Base-by-base conservation (phyloP, 305 asterid species). In the Fraxinus paxiana region DNA sequence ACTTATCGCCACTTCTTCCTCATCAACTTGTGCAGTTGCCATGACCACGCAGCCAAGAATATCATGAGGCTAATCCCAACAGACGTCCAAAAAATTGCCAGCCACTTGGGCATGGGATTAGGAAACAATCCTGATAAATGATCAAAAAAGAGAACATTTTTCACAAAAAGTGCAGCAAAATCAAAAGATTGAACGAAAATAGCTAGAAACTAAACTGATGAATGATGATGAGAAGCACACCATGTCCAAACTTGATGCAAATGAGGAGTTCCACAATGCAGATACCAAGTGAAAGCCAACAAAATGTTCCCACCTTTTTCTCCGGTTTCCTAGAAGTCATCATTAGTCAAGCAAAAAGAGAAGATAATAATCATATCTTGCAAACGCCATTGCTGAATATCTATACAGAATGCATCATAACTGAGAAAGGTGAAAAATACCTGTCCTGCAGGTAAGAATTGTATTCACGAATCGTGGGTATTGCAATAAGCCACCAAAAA, bases 231-330 rank as follows among this genome's bases (percentile, higher is more conserved):
- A 65, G 73, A 26, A 3, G 37, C 89, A 4, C 37, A 95, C 99
- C 98, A 12, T 95, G 97, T 72, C 99, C 99, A 84, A 95, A 95
- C 92, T 91, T 95, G 84, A 91, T 88, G 80, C 98, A 92, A 30
- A 95, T 92, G 78, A 95, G 97, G 84, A 95, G 97, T 83, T 95
- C 98, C n/a, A 95, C 92, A 30, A 95, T 93, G 93, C 99, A 95
- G 84, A 95, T 90, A 6, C 98, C 98, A 8, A 95, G 85, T 1
- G 98, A 90, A 76, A 95, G 97, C 99, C 98, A 95, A 80, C 99
- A 95, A 86, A 91, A 90, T 17, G 97, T 87, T 77, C 99, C 98
- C 73, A 95, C 97, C 88, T 93, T 92, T 79, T 95, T 93, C 79
- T 77, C 90, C 0, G 92, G 92, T 82, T 92, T 92, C 83, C 98